Base-by-base conservation (phyloP, 2,329 filamentous ascomycete genomes). In the Curvularia sp. region DNA sequence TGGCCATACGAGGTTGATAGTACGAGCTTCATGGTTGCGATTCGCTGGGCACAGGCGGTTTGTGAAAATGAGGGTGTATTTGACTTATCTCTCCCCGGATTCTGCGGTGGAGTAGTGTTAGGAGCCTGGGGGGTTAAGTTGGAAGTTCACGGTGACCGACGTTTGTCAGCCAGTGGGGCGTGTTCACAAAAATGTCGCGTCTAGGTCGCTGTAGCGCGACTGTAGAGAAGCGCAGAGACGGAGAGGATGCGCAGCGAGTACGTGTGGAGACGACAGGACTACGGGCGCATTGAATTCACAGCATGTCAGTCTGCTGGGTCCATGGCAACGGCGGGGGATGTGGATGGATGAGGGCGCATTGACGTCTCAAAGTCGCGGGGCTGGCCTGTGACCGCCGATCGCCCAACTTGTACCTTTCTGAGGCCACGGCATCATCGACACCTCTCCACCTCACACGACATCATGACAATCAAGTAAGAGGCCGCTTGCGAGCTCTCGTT, bases 1-100 rank as follows among this genome's bases (percentile, higher is more conserved):
- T 28, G n/a, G 47, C 80, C 89, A 71, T 85, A 95, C 92, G 90
- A 92, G 65, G 92, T 96, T 55, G 91, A 96, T 53, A 96, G 86
- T 65, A 96, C 85, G 74, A 96, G 83, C 81, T 92, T 92, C 81
- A 92, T 92, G 83, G 85, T 88, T 57, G 41, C 53, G 30, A 18
- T 34, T 41, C 36, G 25, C 1, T 19, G 3, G 8, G 12, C 18
- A 3, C n/a, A 50, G n/a, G 25, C 1, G 6, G 27, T 8, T 19
- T 32, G 13, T 32, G 18, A 25, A 42, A 13, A 1, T 5, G 27
- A 36, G 19, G 46, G 36, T 23, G 5, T 42, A 25, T 23, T 12
- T 32, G 18, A 3, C 5, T 21, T 18, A 23, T 30, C 8, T 39
- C 19, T 10, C 19, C 13, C 47, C 7, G 15, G 47, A n/a, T 55